Evolutionary conservation across 1,284 basidiomycete genomes (phyloP).

Genomic region (Vanrija humicola): DNA sequence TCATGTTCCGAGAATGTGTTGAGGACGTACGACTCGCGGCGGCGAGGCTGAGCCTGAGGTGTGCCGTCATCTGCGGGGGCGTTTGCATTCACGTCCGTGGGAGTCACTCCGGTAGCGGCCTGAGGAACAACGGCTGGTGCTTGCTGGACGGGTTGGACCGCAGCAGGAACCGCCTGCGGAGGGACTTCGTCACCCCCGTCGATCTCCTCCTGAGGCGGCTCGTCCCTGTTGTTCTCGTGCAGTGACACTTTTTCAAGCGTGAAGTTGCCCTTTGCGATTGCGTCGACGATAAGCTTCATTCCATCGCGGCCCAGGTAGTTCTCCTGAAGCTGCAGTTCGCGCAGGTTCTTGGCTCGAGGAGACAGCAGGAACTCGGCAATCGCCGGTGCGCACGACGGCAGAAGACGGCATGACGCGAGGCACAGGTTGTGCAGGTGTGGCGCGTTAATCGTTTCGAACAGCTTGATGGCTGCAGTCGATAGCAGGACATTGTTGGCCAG

Average conservation of each 20-base stretch:
- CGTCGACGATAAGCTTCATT: conserved; percentile 32
- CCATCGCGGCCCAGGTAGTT: conserved; percentile 34
- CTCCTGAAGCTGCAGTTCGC: conserved; percentile 36
- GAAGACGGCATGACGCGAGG: conserved; percentile 29
- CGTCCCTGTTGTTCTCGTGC: conserved; percentile 19
- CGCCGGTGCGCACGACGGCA: conserved; percentile 4
- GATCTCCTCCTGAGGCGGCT: too few relatives aligned
- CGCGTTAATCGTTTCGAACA: conserved; percentile 27
- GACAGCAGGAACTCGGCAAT: conserved; percentile 24
- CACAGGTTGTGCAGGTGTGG: conserved; percentile 31
- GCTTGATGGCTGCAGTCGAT: conserved; percentile 11
- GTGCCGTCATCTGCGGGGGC: too few relatives aligned
- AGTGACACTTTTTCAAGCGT: conserved; percentile 28
- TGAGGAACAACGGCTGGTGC: too few relatives aligned
- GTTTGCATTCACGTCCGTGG: too few relatives aligned
- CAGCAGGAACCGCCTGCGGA: too few relatives aligned
- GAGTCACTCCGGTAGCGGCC: too few relatives aligned
- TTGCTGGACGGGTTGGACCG: too few relatives aligned
- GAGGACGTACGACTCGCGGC: too few relatives aligned
- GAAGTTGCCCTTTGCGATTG: conserved; percentile 32
- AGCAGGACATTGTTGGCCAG: conserved; percentile 35
- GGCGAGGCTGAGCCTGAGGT: too few relatives aligned
- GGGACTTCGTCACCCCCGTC: too few relatives aligned
- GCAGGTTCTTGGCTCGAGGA: conserved; percentile 25
- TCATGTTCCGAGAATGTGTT: too few relatives aligned